Conservation (phyloP, 768 basidiomycete genomes). For the Russula foetens region DNA sequence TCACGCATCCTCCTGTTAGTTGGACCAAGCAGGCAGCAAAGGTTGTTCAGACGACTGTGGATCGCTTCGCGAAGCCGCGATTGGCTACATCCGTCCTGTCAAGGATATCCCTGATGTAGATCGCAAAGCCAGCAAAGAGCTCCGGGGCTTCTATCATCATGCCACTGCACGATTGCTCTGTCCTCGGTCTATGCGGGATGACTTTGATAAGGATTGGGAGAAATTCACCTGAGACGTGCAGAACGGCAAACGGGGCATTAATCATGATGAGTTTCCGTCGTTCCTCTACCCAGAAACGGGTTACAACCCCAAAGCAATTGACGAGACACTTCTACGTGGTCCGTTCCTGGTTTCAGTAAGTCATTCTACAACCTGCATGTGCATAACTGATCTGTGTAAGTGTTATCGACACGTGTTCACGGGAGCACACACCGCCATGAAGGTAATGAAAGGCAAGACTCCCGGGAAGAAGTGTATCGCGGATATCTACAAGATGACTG, state of each 20-base stretch:
- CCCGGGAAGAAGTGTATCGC: background rate
- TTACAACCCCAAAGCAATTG: background rate
- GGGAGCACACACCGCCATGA: background rate
- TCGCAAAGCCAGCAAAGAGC: background rate
- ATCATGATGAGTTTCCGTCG: too few species aligned
- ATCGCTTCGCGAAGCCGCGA: background rate
- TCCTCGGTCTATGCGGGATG: too few species aligned
- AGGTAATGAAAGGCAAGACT: background rate
- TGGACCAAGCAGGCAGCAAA: background rate
- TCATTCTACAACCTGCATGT: background rate
- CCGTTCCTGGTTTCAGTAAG: background rate
- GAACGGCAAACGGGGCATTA: too few species aligned
- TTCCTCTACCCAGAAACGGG: background rate
- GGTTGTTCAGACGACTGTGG: background rate
- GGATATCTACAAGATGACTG: background rate
- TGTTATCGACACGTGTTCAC: background rate
- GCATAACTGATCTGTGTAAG: background rate
- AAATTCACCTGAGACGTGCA: too few species aligned
- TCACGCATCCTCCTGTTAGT: background rate
- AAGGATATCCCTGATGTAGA: background rate
- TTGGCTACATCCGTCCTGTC: background rate
- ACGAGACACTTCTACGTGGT: background rate
- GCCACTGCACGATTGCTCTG: background rate
- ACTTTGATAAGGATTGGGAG: too few species aligned
- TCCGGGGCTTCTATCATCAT: background rate